Percentiles rank a stretch among this genome's conserved stretches.
phyloP scores from a whole-genome alignment of 2,329 filamentous ascomycete genomes.

The Elsinoe ampelina region DNA sequence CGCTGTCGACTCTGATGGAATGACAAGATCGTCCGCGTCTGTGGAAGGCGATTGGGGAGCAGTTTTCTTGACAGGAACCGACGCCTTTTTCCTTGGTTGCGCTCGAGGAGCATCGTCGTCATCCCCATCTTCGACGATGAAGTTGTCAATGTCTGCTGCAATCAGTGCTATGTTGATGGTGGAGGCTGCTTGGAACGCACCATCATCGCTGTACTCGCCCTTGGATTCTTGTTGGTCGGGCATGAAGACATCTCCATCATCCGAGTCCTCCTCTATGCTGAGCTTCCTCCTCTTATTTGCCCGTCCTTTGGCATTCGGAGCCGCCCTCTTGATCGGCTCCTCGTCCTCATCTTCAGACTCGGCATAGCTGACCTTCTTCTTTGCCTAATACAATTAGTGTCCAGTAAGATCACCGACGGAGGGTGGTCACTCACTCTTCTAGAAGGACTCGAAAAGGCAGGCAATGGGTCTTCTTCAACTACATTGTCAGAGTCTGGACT shows the following conservation, averaged over 20 bases:
- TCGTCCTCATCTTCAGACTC: conserved; percentile 70
- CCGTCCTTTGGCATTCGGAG: conserved; percentile 35
- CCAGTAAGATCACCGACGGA: not conserved
- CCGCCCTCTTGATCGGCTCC: conserved; percentile 55
- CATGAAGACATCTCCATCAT: conserved; percentile 53
- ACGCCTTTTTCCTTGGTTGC: conserved; percentile 47
- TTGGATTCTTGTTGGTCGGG: conserved; percentile 50
- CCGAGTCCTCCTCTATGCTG: conserved; percentile 54
- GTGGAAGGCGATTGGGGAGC: conserved; percentile 39
- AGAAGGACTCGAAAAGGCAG: conserved; percentile 59
- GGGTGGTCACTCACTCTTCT: conserved; percentile 52
- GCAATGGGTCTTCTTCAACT: conserved; percentile 34
- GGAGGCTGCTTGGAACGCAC: not conserved
- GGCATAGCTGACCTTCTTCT: conserved; percentile 66
- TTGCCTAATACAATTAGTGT: conserved; percentile 35
- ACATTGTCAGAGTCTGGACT: conserved; percentile 34
- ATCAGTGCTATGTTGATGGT: not conserved
- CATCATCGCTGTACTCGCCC: conserved; percentile 34
- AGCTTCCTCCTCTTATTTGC: conserved; percentile 51
- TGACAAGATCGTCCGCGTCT: conserved; percentile 41
- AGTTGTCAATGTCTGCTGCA: conserved; percentile 61
- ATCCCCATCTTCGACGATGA: conserved; percentile 78
- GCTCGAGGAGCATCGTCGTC: conserved; percentile 55
- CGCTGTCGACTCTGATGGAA: conserved; percentile 58
- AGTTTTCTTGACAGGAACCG: conserved; percentile 47